Base-by-base conservation (phyloP, 2,329 filamentous ascomycete genomes). In the Lecanicillium sp. region DNA sequence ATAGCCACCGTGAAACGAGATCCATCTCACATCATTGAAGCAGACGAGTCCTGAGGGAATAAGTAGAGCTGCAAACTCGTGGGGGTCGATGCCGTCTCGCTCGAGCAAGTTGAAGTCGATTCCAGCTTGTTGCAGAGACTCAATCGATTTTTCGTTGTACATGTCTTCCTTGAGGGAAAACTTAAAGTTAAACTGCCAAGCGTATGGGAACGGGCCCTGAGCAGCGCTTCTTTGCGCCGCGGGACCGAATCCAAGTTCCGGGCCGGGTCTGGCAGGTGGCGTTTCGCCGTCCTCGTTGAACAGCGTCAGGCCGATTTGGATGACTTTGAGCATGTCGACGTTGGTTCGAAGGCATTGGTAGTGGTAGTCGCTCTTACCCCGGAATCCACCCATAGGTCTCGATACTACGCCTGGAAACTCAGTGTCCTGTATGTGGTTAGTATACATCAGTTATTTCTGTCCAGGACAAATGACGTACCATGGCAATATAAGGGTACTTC, bases 131-230 rank as follows among this genome's bases (percentile, higher is more conserved):
- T 87, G 82, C 15, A 97, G 74, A 51, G 94, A 87, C 48, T 92
- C 84, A 49, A 96, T 96, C 13, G 88, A 96, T 42, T 88, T 84
- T 57, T 95, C 84, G 46, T 94, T 92, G 65, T 94, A 97, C 92
- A 98, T 98, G 64, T 98, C 92, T 29, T 90, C 80, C 49, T 92
- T 85, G 9, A 96, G 72, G 2, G 87, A 92, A 62, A 97, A 98
- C 52, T 89, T 84, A 65, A 98, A 98, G 70, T 98, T 97, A 73
- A 98, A 98, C 51, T 96, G 90, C 92, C 92, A 98, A 14, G 90
- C 94, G 57, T 85, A 94, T 13, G 87, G 90, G 43, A 87, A 80
- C 35, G 76, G 72, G 14, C 58, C 61, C 43, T 61, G 68, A 36
- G 48, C 59, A 15, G 58, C 62, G 17, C 61, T 59, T 45, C 66